A percentile compares a stretch with the other conserved stretches of the same genome.
These are phyloP conservation scores for Coccomyxa sp. DNA, from an alignment of 139 green algal species.

Conservation along the genomic window DNA sequence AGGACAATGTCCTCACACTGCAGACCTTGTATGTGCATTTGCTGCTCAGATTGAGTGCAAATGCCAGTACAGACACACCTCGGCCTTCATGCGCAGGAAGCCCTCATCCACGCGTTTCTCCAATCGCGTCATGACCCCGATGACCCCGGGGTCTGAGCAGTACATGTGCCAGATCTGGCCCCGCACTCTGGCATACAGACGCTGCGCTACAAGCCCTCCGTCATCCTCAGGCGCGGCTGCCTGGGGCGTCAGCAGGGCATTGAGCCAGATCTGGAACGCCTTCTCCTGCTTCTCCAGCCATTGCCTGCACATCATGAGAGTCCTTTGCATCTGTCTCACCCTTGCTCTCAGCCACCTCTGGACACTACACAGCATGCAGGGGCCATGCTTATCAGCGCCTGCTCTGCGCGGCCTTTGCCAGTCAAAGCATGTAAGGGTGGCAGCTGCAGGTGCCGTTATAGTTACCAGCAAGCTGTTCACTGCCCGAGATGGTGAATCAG, in stretches of 20 bases:
- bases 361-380: no score
- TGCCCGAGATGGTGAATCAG: no score
- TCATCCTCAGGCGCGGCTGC: background rate
- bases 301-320: slow-evolving; percentile 24
- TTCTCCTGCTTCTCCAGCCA: slow-evolving; percentile 72
- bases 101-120: slow-evolving; percentile 49
- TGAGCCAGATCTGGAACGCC: slow-evolving; percentile 64
- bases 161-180: slow-evolving; percentile 34
- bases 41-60: no score
- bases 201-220: background rate
- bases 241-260: slow-evolving; percentile 40
- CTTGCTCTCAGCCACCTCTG: background rate
- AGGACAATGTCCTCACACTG: background rate
- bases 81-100: slow-evolving; percentile 42
- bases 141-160: slow-evolving; percentile 34
- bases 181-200: slow-evolving; percentile 18
- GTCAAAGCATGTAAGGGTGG: no score
- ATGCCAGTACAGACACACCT: slow-evolving; percentile 36
- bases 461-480: no score
- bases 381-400: no score
- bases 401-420: no score
- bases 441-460: no score
- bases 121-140: slow-evolving; percentile 46
- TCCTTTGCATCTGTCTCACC: background rate
- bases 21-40: no score